Base-by-base conservation (phyloP, 371 early-diverging fungal genomes). In the Rhizomucor pusillus region DNA sequence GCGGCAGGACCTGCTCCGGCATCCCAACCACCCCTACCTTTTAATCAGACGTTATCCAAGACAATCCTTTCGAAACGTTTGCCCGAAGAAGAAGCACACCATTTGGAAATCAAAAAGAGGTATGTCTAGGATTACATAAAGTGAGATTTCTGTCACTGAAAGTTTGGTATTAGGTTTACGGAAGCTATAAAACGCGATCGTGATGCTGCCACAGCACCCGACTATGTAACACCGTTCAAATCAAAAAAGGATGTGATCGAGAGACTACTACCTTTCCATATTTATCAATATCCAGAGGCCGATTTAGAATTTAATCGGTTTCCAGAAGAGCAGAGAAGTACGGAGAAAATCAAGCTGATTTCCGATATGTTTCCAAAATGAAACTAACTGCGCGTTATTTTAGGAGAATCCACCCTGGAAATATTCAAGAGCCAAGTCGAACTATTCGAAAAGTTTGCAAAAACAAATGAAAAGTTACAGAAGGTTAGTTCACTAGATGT, bases 191-290 rank as follows among this genome's bases (percentile, higher is more conserved):
- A 66, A 12, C 56, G 65, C 35, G 87, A 86, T 65, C 83, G 82
- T 19, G 62, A 59, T 16, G 64, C 75, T 39, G 82, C 80, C 1
- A 62, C 63, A 5, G 52, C 55, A 11, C 78, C 80, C 1, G 81
- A 88, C 48, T 80, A 80, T 50, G 59, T 65, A 29, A 79, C 80
- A 24, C 86, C 88, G 1, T 90, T 89, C 47, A 46, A 48, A 1
- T 86, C 83, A 1, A 47, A 80, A 9, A 62, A 78, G 41, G 89
- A 90, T 64, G 84, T 77, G 1, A 70, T 88, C 35, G 64, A 79
- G 51, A 75, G 90, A 25, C 61, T 90, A 16, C 62, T 90, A 35
- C 90, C 90, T 6, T 90, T 78, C 59, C 89, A 90, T 51, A 74
- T 90, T 29, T 89, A 73, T 48, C 89, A 88, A 62, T 84, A 85